A percentile compares a stretch with the other conserved stretches of the same genome.
phyloP scores from a whole-genome alignment of 1,284 basidiomycete species.

The Sporisorium sorghi region DNA sequence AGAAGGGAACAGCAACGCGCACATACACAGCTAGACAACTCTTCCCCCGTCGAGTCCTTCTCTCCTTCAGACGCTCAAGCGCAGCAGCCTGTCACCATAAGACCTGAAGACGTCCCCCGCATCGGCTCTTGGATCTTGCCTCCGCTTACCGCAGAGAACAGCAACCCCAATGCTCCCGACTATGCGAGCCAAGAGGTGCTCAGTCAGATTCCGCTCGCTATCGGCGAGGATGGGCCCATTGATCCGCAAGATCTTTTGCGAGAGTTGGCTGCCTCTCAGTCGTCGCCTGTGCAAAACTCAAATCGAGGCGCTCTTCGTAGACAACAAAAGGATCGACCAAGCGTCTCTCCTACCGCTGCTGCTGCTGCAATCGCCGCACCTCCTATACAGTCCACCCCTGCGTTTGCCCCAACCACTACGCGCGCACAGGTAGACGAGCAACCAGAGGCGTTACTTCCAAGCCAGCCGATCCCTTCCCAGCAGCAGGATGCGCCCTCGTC shows the following conservation, averaged over 20 bases:
- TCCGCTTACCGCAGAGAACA: constrained; percentile 31
- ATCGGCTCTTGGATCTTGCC: constrained; percentile 41
- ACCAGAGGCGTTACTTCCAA: constrained; percentile 5
- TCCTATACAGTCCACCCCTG: constrained; percentile 32
- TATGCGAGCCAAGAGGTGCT: constrained; percentile 30
- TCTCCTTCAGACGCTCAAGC: constrained; percentile 9
- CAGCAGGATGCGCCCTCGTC: constrained; percentile 19
- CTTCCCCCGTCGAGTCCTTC: constrained; percentile 44
- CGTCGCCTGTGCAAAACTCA: constrained; percentile 6
- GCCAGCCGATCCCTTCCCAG: constrained; percentile 29
- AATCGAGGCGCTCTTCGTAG: no score
- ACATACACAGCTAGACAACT: background rate
- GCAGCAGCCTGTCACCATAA: background rate
- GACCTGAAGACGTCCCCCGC: constrained; percentile 30
- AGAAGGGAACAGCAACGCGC: background rate
- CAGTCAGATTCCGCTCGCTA: constrained; percentile 30
- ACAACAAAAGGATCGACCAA: no score
- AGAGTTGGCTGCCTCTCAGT: constrained; percentile 5
- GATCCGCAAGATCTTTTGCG: background rate
- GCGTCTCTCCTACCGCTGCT: background rate
- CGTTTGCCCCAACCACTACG: background rate
- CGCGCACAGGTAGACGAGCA: background rate
- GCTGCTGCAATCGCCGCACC: background rate
- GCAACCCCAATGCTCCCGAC: constrained; percentile 18
- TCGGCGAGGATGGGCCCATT: constrained; percentile 3